These are phyloP conservation scores for Rhytidhysteron rufulum DNA, from an alignment of 2,329 filamentous ascomycete genomes.

Conservation along the genomic window DNA sequence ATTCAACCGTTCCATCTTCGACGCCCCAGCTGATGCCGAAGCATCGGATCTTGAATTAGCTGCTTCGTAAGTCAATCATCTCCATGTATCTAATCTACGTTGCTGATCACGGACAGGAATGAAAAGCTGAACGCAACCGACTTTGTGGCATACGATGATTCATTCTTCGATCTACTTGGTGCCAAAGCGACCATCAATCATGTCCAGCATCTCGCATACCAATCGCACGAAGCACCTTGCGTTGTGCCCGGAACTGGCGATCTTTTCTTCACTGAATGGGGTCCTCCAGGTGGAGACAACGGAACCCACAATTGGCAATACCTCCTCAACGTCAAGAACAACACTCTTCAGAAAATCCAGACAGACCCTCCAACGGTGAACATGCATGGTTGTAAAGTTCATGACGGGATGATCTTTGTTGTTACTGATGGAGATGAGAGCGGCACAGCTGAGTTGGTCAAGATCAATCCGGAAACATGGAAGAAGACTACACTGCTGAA, in stretches of 20 bases:
- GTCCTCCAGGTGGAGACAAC: slow-evolving; percentile 10
- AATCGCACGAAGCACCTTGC: slow-evolving; percentile 13
- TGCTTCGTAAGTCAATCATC: neutral
- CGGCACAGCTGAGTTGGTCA: slow-evolving; percentile 7
- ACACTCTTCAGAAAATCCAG: slow-evolving; percentile 7
- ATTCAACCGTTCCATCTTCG: neutral
- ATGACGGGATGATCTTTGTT: slow-evolving; percentile 7
- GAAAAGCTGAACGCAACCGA: slow-evolving; percentile 10
- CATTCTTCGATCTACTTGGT: slow-evolving; percentile 15
- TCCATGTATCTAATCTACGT: neutral
- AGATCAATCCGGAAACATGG: slow-evolving; percentile 9
- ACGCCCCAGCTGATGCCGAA: neutral
- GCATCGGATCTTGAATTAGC: neutral
- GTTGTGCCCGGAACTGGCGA: slow-evolving; percentile 8
- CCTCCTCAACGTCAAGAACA: slow-evolving; percentile 6
- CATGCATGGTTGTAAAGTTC: slow-evolving; percentile 9
- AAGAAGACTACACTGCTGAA: slow-evolving; percentile 8
- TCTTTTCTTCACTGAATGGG: slow-evolving; percentile 13
- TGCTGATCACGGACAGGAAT: slow-evolving; percentile 2
- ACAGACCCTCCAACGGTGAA: slow-evolving; percentile 10
- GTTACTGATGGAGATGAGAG: slow-evolving; percentile 9
- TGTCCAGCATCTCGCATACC: slow-evolving; percentile 8
- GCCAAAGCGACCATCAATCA: slow-evolving; percentile 8
- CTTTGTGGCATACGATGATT: slow-evolving; percentile 13
- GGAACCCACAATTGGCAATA: slow-evolving; percentile 12